Percentiles rank a stretch among this genome's conserved stretches.
Evolutionary conservation across 495 filamentous ascomycete genomes (phyloP).

Genomic region (Annulohypoxylon maeteangense): DNA sequence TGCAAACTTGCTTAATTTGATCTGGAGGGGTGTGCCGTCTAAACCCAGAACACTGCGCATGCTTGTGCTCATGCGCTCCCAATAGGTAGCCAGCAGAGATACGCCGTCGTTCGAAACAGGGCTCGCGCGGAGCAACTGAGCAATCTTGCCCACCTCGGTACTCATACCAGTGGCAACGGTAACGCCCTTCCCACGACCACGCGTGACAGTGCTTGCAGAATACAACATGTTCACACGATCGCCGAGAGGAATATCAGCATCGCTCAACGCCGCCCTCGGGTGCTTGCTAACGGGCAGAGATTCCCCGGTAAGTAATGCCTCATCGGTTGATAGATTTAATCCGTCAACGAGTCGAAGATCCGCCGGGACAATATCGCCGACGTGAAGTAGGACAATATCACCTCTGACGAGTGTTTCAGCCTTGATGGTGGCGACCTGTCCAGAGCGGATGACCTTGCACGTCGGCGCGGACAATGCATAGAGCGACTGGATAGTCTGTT

Average conservation of each 20-base stretch:
- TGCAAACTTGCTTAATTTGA: constrained; percentile 76
- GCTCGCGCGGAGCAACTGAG: constrained; percentile 66
- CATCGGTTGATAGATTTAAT: constrained; percentile 78
- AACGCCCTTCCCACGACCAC: constrained; percentile 74
- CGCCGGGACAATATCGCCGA: constrained; percentile 77
- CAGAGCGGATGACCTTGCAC: constrained; percentile 70
- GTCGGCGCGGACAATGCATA: constrained; percentile 73
- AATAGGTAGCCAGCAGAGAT: constrained; percentile 44
- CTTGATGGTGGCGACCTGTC: constrained; percentile 64
- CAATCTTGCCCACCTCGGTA: constrained; percentile 78
- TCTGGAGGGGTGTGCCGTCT: constrained; percentile 74
- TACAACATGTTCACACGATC: constrained; percentile 78
- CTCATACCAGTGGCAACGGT: constrained; percentile 77
- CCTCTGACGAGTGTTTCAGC: constrained; percentile 73
- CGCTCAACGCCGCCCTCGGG: constrained; percentile 49
- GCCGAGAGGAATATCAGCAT: constrained; percentile 67
- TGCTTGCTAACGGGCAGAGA: constrained; percentile 75
- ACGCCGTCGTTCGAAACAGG: constrained; percentile 47
- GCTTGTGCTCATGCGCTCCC: constrained; percentile 48
- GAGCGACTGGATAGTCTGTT: constrained; percentile 78
- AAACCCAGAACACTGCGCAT: constrained; percentile 68
- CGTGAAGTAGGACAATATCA: constrained; percentile 74
- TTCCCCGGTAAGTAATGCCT: constrained; percentile 81
- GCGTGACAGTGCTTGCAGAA: constrained; percentile 76
- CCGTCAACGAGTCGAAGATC: constrained; percentile 74